phyloP scores from a whole-genome alignment of 2,329 filamentous ascomycete species.

The Aspergillus sp. region DNA sequence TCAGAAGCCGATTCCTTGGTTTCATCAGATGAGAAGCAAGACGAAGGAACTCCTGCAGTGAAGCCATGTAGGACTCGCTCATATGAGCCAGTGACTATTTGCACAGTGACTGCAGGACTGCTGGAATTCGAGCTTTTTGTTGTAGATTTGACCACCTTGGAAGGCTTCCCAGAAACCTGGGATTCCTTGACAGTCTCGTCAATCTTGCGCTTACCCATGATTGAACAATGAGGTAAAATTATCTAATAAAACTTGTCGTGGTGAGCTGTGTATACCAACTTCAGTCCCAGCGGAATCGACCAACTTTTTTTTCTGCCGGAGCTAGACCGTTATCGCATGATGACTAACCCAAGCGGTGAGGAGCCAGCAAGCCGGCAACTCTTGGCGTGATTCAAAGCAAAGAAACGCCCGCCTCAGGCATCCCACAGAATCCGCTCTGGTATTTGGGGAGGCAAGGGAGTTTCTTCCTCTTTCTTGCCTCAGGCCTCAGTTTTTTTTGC shows the following conservation, averaged over 20 bases:
- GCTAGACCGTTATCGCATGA: constrained; percentile 3
- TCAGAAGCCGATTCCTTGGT: constrained; percentile 20
- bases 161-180: constrained; percentile 16
- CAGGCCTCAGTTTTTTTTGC: too few relatives aligned
- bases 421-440: too few relatives aligned
- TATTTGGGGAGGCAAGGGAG: too few relatives aligned
- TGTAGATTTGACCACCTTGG: constrained; percentile 31
- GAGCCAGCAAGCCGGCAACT: too few relatives aligned
- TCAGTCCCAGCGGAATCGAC: neutral
- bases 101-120: constrained; percentile 56
- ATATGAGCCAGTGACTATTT: constrained; percentile 90
- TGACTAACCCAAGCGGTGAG: constrained; percentile 8
- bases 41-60: constrained; percentile 62
- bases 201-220: constrained; percentile 45
- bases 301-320: constrained; percentile 22
- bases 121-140: constrained; percentile 11
- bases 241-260: too few relatives aligned
- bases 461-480: too few relatives aligned
- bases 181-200: constrained; percentile 25
- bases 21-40: constrained; percentile 18
- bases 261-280: too few relatives aligned
- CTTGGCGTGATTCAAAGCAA: too few relatives aligned
- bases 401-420: too few relatives aligned
- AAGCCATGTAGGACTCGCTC: constrained; percentile 89
- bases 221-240: neutral